A percentile compares a stretch with the other conserved stretches of the same genome.
These are phyloP conservation scores for Ceriops zippeliana DNA, from an alignment of 345 rosid species.

Conservation along the genomic window DNA sequence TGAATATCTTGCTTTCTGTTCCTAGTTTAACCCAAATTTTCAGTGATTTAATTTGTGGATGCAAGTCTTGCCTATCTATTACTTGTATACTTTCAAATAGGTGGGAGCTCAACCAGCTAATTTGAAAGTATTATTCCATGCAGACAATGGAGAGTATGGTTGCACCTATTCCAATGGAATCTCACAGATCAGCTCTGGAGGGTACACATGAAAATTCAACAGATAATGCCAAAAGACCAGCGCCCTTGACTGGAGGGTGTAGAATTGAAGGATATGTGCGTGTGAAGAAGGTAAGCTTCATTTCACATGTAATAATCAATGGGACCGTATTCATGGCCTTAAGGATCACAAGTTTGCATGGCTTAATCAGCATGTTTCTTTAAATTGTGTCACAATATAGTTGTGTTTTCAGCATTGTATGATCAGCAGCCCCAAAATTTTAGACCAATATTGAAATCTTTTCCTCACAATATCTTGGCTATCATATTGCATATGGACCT, in stretches of 20 bases:
- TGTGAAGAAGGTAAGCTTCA: constrained; percentile 71
- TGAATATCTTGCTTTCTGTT: constrained; percentile 9
- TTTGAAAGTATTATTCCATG: constrained; percentile 20
- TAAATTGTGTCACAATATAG: constrained; percentile 3
- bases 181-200: constrained; percentile 51
- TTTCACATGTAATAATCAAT: too few relatives aligned
- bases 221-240: constrained; percentile 53
- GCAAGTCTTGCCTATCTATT: constrained; percentile 1
- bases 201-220: constrained; percentile 44
- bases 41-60: background rate
- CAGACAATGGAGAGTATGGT: constrained; percentile 76
- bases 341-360: too few relatives aligned
- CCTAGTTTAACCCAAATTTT: background rate
- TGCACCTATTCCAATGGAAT: constrained; percentile 58
- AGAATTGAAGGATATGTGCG: constrained; percentile 95
- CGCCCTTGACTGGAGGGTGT: constrained; percentile 89
- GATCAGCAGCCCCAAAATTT: background rate
- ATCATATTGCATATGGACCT: background rate
- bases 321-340: too few relatives aligned
- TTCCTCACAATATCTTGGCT: background rate
- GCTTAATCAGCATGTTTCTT: too few relatives aligned
- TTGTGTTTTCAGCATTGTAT: background rate
- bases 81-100: background rate
- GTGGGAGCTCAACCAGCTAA: constrained; percentile 6
- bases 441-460: background rate